Evolutionary conservation across 345 rosid species (phyloP).

Genomic region (Lenwebbia sp.): DNA sequence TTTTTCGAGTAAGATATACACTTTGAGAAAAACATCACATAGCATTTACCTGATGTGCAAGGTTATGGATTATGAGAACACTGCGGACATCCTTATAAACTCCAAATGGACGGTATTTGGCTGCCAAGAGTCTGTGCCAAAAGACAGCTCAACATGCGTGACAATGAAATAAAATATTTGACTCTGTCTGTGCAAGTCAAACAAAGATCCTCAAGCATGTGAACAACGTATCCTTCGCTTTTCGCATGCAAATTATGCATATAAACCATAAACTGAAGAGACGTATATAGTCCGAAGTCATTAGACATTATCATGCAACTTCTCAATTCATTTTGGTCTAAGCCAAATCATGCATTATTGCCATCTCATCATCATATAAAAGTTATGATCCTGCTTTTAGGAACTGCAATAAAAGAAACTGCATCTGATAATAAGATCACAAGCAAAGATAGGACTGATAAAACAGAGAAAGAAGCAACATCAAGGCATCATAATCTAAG

Average conservation of each 20-base stretch:
- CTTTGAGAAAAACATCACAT: neutral
- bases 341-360: neutral
- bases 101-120: slow-evolving; percentile 76
- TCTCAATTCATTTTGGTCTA: neutral
- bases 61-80: slow-evolving; percentile 80
- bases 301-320: neutral
- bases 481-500: neutral
- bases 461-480: neutral
- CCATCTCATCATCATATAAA: neutral
- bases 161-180: neutral
- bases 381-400: neutral
- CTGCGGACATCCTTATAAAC: slow-evolving; percentile 87
- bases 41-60: slow-evolving; percentile 75
- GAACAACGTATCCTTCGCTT: neutral
- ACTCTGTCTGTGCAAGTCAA: neutral
- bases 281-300: neutral
- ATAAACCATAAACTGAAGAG: neutral
- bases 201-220: neutral
- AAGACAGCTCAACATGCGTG: neutral
- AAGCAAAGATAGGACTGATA: neutral
- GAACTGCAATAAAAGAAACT: neutral
- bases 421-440: neutral
- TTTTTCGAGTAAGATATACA: neutral
- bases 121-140: slow-evolving; percentile 65
- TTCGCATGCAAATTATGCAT: neutral